Conservation (phyloP, 768 basidiomycete genomes). For the Neoboletus brunneissimus region DNA sequence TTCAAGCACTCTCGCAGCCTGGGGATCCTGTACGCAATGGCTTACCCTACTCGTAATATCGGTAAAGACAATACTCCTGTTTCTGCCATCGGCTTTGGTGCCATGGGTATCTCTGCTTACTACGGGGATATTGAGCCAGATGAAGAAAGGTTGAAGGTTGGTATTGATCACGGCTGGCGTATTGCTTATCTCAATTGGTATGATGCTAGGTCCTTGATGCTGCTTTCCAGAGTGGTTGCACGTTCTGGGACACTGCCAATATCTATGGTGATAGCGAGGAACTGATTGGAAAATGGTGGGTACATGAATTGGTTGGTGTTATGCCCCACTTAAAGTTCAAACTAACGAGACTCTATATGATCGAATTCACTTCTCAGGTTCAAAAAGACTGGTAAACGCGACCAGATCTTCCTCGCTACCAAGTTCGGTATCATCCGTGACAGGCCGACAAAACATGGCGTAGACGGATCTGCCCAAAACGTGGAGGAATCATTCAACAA, state of each 20-base stretch:
- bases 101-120: slow-evolving; percentile 34
- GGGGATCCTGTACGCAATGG: neutral
- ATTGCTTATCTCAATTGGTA: neutral
- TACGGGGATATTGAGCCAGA: slow-evolving; percentile 48
- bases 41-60: slow-evolving; percentile 33
- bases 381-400: slow-evolving; percentile 42
- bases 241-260: slow-evolving; percentile 48
- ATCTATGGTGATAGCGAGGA: slow-evolving; percentile 43
- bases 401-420: slow-evolving; percentile 60
- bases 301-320: neutral
- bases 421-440: slow-evolving; percentile 46
- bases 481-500: slow-evolving; percentile 36
- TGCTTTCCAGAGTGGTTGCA: slow-evolving; percentile 40
- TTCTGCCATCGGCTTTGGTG: no score
- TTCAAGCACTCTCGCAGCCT: neutral
- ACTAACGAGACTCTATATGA: no score
- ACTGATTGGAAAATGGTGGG: slow-evolving; percentile 44
- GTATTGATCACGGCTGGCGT: neutral
- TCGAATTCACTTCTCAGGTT: slow-evolving; percentile 34
- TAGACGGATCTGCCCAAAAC: slow-evolving; percentile 41
- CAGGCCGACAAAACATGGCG: slow-evolving; percentile 15
- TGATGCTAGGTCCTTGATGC: slow-evolving; percentile 40
- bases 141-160: slow-evolving; percentile 52
- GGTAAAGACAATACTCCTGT: slow-evolving; percentile 16
- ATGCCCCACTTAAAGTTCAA: no score